Evolutionary conservation across 495 filamentous ascomycete species (phyloP), one percentile per base, ranked within the genome.

Genomic region (Podospora pseudoanserina): DNA sequence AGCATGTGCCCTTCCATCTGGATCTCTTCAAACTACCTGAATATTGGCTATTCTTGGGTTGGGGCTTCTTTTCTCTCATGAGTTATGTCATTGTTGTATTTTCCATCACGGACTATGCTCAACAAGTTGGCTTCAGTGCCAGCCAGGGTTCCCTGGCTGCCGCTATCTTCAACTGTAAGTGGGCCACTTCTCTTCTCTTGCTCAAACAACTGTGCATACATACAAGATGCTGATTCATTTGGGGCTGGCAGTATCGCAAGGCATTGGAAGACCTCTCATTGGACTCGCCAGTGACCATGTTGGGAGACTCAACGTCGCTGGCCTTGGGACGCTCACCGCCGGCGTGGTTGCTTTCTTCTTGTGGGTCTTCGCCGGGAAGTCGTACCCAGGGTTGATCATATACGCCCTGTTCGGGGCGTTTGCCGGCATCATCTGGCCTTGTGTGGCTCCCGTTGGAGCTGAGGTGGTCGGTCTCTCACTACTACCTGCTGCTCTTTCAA

Each of bases 401-500:
- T 94, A 90, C 70, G 85, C 88, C 7, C 73, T 95, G 3, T 79
- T 93, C 16, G 91, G 92, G 11, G 83, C 81, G 18, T 88, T 93
- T 15, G 84, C 89, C 5, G 92, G 91, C 28, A 88, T 87, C 0
- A 91, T 91, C 72, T 93, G 91, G 90, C 86, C 88, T 5, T 88
- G 86, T 5, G 80, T 91, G 20, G 88, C 83, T 3, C 92, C 92
- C 0, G 88, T 96, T 15, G 83, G 87, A 20, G 89, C 90, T 0
- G 92, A 96, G 74, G 88, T 95, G 23, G 87, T 95, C 44, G 91
- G 91, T 2, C 72, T 96, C 15, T 81, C 83, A 71, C 80, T 92
- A 59, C 80, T 94, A 2, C 92, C 92, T 28, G 86, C 89, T 49
- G 87, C 71, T 70, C 39, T 95, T 23, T 90, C 88, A 39, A 86